These are phyloP conservation scores for Cyanidiococcus yangmingshanensis DNA, from an alignment of 23 red algal species.

Conservation along the genomic window DNA sequence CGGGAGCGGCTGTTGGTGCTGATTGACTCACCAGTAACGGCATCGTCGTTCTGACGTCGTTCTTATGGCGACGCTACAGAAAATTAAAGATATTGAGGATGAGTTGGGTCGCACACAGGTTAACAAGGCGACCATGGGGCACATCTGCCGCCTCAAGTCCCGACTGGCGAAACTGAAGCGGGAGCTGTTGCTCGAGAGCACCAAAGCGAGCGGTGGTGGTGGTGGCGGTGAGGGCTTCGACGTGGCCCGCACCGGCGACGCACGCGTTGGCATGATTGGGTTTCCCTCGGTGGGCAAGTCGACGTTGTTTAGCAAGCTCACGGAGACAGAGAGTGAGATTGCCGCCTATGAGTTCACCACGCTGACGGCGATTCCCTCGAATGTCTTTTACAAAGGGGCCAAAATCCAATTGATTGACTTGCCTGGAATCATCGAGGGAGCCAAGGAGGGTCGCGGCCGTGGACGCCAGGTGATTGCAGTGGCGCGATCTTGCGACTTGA, in stretches of 20 bases:
- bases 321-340: constrained; percentile 75
- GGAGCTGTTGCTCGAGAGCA: constrained; percentile 68
- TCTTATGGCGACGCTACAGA: constrained; percentile 89
- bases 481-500: constrained; percentile 74
- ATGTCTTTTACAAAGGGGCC: constrained; percentile 72
- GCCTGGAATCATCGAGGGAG: constrained; percentile 96
- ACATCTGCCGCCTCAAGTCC: constrained; percentile 89
- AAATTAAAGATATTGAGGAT: constrained; percentile 90
- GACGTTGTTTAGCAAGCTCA: constrained; percentile 78
- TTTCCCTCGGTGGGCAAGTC: constrained; percentile 98
- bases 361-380: constrained; percentile 73
- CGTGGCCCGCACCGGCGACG: constrained; percentile 86
- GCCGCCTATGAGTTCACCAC: constrained; percentile 97
- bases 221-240: constrained; percentile 73
- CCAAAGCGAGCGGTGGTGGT: constrained; percentile 33
- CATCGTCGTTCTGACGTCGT: too few relatives aligned
- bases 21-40: too few relatives aligned
- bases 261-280: constrained; percentile 77
- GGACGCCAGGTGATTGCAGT: constrained; percentile 93
- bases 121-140: constrained; percentile 97
- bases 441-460: constrained; percentile 78
- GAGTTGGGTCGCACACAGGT: constrained; percentile 87
- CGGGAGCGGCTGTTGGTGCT: too few relatives aligned
- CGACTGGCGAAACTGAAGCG: constrained; percentile 77
- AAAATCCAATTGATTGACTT: constrained; percentile 95